Evolutionary conservation across 768 basidiomycete genomes (phyloP), one percentile per base, ranked within the genome.

Genomic region (Tricholoma bakamatsutake): DNA sequence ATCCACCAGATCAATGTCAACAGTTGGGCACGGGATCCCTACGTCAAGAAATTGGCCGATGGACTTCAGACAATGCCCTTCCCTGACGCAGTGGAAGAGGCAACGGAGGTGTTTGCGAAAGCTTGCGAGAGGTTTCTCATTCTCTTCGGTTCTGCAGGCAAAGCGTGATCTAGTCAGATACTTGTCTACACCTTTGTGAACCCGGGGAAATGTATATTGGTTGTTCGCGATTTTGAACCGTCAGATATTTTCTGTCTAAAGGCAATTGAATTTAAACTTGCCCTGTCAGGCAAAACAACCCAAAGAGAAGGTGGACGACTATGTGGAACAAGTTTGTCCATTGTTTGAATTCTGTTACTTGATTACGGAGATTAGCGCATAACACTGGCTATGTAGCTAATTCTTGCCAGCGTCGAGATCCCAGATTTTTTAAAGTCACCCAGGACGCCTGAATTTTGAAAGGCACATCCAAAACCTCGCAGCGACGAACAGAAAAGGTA

Each of bases 11-110:
- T 79, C 49, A 79, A 79, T 47, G 68, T 79, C 56, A 78, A 79
- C 56, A 74, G 73, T 54, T 78, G 76, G 74, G 76, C 67, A 1
- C 71, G 76, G 30, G 74, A 78, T 63, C 73, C 72, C 13, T 78
- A 79, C 53, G 71, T 69, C 2, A 70, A 72, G 55, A 55, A 56
- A 0, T 60, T 79, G 5, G 67, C 68, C 3, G 66, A 68, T 42
- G 64, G 57, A 1, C 61, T 78, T 15, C 60, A 65, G 48, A 62
- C 67, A 2, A 72, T 69, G 56, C 62, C 76, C 1, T 76, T 79
- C 59, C 78, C 76, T 2, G 75, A 78, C 5, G 77, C 75, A 2
- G 70, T 76, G 33, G 76, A 78, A 43, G 71, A 71, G 27, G 76
- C 77, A 0, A 76, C 73, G 0, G 74, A 78, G 58, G 71, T 67